A percentile compares a stretch with the other conserved stretches of the same genome.
phyloP scores from a whole-genome alignment of 441 rosid genomes.

The Corymbia citriodora region DNA sequence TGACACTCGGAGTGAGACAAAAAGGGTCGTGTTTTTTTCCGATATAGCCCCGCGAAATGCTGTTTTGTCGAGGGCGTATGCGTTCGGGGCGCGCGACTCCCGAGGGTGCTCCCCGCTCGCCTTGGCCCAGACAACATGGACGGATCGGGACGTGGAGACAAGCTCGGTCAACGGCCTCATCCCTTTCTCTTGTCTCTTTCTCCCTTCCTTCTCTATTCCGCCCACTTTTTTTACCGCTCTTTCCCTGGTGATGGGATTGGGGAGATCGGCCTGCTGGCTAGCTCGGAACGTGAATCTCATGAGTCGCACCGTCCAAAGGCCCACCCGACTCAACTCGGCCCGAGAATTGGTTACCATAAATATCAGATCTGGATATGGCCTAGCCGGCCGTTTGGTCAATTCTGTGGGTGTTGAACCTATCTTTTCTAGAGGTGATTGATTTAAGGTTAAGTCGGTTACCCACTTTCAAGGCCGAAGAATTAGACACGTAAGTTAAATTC shows the following conservation, averaged over 20 bases:
- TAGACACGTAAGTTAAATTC: no score
- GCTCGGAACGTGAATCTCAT: not conserved
- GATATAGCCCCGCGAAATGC: not conserved
- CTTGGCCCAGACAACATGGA: not conserved
- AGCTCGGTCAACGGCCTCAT: not conserved
- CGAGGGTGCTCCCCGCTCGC: not conserved
- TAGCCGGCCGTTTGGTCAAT: not conserved
- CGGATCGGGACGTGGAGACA: not conserved
- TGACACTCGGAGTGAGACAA: no score
- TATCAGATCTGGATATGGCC: not conserved
- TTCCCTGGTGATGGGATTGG: not conserved
- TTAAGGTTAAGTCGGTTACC: fast-evolving
- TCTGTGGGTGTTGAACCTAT: not conserved
- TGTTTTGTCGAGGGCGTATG: not conserved
- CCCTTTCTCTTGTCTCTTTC: not conserved
- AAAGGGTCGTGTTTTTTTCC: not conserved
- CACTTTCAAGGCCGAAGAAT: not conserved
- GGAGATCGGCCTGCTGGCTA: not conserved
- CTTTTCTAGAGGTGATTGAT: not conserved
- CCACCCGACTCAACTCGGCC: not conserved
- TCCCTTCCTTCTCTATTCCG: not conserved
- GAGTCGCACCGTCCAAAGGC: not conserved
- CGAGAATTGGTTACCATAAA: not conserved
- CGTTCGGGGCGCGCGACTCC: not conserved
- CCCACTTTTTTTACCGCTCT: not conserved